Conservation (phyloP, 345 rosid genomes). For the Toxicodendron radicans region DNA sequence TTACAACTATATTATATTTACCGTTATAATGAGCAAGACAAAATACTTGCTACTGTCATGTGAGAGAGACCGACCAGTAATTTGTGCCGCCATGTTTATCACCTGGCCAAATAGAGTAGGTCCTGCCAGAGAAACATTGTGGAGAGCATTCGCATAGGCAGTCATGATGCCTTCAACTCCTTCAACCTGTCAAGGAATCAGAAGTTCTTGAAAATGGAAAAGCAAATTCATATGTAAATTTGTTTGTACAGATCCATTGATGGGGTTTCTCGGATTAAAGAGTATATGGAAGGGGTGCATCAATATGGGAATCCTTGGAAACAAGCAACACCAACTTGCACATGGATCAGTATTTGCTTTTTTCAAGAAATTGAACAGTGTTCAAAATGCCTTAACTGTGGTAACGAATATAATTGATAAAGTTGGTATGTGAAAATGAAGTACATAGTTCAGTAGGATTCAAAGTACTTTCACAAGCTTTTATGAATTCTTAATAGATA, state of each 20-base stretch:
- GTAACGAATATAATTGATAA: background rate
- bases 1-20: conserved; percentile 20
- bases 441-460: background rate
- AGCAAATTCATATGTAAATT: background rate
- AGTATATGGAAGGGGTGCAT: background rate
- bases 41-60: conserved; percentile 37
- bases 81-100: conserved; percentile 58
- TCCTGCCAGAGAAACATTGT: conserved; percentile 58
- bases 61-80: conserved; percentile 41
- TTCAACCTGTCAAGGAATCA: conserved; percentile 56
- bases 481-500: background rate
- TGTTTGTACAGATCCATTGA: background rate
- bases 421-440: background rate
- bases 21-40: conserved; percentile 66
- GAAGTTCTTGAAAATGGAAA: background rate
- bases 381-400: background rate
- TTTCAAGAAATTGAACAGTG: too few relatives aligned
- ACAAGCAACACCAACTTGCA: background rate
- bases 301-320: background rate
- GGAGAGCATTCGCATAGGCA: conserved; percentile 62
- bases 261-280: background rate
- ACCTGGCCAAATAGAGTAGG: conserved; percentile 71
- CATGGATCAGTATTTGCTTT: background rate
- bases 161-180: conserved; percentile 84
- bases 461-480: background rate